A percentile compares a stretch with the other conserved stretches of the same genome.
phyloP scores from a whole-genome alignment of 176 grass and related monocot genomes.

The Avena insularis region DNA sequence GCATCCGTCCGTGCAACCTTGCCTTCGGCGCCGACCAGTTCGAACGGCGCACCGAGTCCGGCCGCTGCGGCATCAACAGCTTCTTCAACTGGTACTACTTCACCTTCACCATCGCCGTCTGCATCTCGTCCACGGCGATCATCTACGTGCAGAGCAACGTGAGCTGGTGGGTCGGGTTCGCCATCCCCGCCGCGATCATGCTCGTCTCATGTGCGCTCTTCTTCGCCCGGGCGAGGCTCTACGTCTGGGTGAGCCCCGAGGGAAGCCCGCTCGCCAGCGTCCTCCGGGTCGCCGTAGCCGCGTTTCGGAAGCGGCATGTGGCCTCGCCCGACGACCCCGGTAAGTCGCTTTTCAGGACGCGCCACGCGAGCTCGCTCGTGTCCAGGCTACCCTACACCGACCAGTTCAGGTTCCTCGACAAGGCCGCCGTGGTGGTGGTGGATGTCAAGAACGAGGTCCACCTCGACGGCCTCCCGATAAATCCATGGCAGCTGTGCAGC shows the following conservation, averaged over 20 bases:
- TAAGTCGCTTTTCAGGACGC: constrained; percentile 52
- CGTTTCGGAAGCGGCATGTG: constrained; percentile 46
- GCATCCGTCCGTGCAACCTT: constrained; percentile 82
- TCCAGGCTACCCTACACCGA: constrained; percentile 65
- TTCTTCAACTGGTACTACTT: constrained; percentile 99
- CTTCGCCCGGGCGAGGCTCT: constrained; percentile 60
- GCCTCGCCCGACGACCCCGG: constrained; percentile 6
- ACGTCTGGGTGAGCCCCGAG: constrained; percentile 64
- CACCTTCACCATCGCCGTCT: constrained; percentile 70
- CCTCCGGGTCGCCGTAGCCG: constrained; percentile 49
- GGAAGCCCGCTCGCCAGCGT: constrained; percentile 63
- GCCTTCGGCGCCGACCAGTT: constrained; percentile 90
- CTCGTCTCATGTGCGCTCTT: constrained; percentile 61
- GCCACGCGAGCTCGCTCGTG: constrained; percentile 55
- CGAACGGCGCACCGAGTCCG: constrained; percentile 58
- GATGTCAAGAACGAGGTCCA: constrained; percentile 37
- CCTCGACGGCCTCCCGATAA: constrained; percentile 17
- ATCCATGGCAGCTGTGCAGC: constrained; percentile 66
- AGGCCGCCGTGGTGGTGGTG: constrained; percentile 59
- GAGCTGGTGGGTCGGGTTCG: constrained; percentile 70
- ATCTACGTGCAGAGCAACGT: constrained; percentile 84
- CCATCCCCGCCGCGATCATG: constrained; percentile 70
- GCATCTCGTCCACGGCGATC: constrained; percentile 63
- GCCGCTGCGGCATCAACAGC: constrained; percentile 68
- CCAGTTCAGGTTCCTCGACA: constrained; percentile 81